phyloP scores from a whole-genome alignment of 768 basidiomycete genomes.

The Amanita fuliginea region DNA sequence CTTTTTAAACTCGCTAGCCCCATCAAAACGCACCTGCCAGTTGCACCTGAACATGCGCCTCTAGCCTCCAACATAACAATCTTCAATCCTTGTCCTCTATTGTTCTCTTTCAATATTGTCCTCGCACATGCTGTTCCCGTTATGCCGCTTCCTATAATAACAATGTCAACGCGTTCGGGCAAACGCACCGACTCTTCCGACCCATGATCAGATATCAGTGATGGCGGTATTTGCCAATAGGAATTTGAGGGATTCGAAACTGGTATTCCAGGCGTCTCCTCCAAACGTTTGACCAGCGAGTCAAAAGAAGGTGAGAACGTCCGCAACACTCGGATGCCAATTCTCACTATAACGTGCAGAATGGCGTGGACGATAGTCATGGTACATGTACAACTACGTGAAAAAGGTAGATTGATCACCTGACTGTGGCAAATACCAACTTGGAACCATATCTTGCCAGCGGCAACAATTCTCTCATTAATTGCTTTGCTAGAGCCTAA shows the following conservation, averaged over 20 bases:
- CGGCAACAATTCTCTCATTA: too few species aligned
- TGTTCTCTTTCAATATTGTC: constrained; percentile 25
- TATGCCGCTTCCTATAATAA: constrained; percentile 47
- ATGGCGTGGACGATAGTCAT: background rate
- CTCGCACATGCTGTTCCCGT: constrained; percentile 38
- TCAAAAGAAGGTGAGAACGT: background rate
- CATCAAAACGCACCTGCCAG: constrained; percentile 42
- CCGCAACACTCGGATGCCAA: background rate
- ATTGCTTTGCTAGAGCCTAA: too few species aligned
- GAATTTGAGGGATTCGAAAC: constrained; percentile 32
- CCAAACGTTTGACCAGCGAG: constrained; percentile 17
- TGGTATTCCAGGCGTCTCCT: constrained; percentile 32
- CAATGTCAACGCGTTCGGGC: constrained; percentile 33
- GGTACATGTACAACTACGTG: too few species aligned
- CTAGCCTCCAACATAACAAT: constrained; percentile 78
- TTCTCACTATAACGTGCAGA: background rate
- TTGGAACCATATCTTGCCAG: too few species aligned
- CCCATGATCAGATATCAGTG: constrained; percentile 20
- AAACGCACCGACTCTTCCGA: constrained; percentile 3
- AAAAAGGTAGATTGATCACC: background rate
- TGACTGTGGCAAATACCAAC: too few species aligned
- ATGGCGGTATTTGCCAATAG: constrained; percentile 40
- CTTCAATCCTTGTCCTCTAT: constrained; percentile 17
- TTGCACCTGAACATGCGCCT: constrained; percentile 65
- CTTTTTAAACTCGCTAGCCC: background rate